Base-by-base conservation (phyloP, 2,329 filamentous ascomycete species). In the Talaromyces sp. region DNA sequence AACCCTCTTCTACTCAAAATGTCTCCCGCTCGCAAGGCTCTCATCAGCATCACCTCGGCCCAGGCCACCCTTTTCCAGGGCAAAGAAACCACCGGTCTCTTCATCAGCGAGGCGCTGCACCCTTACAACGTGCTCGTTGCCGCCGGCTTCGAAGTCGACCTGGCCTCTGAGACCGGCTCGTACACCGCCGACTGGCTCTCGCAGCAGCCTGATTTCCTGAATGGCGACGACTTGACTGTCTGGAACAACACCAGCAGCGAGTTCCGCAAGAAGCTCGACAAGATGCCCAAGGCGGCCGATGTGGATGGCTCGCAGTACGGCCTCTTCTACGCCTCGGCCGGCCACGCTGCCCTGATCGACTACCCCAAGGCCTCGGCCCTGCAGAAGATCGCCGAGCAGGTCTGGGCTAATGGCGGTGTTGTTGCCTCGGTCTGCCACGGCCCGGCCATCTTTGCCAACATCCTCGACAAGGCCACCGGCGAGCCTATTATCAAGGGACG, bases 31-130 rank as follows among this genome's bases (percentile, higher is more conserved):
- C 76, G 73, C 55, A 71, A 71, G 60, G 79, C 78, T 53, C 66
- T 81, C 57, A 79, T 81, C 57, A 70, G 72, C 57, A 68, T 80
- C 51, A 80, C 79, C 27, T 80, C 78, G 3, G 78, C 78, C 22
- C 68, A 69, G 13, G 78, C 74, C n/a, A 65, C 70, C 28, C 72
- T 78, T n/a, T 77, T 72, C 62, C 61, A 75, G 3, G 76, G 76
- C 62, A 74, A 77, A 56, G 73, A 76, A 63, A 78, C 76, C 2
- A 66, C 66, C 7, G 79, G 77, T 11, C 67, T 82, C 55, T 82
- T 82, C 70, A 77, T 82, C 62, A 75, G 68, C 57, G 80, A 82
- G 66, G 80, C 80, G 17, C 72, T 81, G 8, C 79, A 82, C 63
- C 80, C 80, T 0, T 82, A 72, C 73, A 77, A 80, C 19, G 78